Evolutionary conservation across 2,329 filamentous ascomycete genomes (phyloP).

Genomic region (Pseudohalonectria lignicola): DNA sequence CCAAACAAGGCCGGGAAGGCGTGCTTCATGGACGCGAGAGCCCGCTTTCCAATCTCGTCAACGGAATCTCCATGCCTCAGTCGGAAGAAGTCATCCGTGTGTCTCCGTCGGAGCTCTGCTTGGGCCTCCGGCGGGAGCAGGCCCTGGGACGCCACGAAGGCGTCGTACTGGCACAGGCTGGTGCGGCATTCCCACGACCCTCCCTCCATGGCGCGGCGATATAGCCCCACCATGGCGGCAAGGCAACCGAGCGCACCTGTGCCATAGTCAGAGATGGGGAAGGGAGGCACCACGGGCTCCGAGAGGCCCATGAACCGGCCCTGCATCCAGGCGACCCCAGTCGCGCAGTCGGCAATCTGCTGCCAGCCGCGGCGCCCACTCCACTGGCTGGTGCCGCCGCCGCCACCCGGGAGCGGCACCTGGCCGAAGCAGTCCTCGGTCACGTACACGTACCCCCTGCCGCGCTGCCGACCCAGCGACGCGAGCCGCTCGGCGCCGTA

Average conservation of each 20-base stretch:
- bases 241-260: conserved; percentile 57
- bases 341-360: conserved; percentile 43
- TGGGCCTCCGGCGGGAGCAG: conserved; percentile 43
- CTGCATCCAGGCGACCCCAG: conserved; percentile 49
- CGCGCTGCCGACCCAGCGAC: conserved; percentile 24
- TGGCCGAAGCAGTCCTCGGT: conserved; percentile 42
- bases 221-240: conserved; percentile 52
- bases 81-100: conserved; percentile 39
- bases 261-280: conserved; percentile 40
- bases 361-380: conserved; percentile 35
- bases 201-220: conserved; percentile 48
- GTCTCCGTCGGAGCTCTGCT: conserved; percentile 33
- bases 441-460: conserved; percentile 33
- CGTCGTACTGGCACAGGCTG: conserved; percentile 57
- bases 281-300: conserved; percentile 56
- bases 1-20: conserved; percentile 19
- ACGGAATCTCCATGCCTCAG: conserved; percentile 46
- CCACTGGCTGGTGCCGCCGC: conserved; percentile 32
- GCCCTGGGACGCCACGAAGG: conserved; percentile 51
- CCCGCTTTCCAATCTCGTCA: conserved; percentile 44
- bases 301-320: conserved; percentile 48
- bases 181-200: conserved; percentile 56
- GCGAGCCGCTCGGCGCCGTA: conserved; percentile 28
- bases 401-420: conserved; percentile 18
- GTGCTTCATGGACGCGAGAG: conserved; percentile 37